These are phyloP conservation scores for Eucalyptus melliodora DNA, from an alignment of 345 rosid species.

Conservation along the genomic window DNA sequence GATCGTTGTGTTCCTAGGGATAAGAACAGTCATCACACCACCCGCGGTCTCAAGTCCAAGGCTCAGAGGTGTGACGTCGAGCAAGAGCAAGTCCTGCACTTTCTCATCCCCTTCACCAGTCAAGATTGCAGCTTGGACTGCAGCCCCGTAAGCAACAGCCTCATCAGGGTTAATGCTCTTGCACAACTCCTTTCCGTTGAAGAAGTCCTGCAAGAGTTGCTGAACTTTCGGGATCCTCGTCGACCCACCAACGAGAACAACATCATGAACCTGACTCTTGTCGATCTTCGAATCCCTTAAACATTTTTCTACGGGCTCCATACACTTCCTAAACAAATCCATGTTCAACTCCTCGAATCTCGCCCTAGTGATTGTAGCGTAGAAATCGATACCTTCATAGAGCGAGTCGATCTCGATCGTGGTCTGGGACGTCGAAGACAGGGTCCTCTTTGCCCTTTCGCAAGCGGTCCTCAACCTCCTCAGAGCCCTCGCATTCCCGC, in stretches of 20 bases:
- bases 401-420: slow-evolving; percentile 7
- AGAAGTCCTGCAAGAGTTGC: not conserved
- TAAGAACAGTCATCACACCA: slow-evolving; percentile 2
- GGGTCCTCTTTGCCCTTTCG: slow-evolving; percentile 5
- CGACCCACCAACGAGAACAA: slow-evolving; percentile 5
- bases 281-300: not conserved
- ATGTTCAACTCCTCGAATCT: slow-evolving; percentile 5
- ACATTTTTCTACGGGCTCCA: slow-evolving; percentile 7
- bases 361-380: slow-evolving; percentile 3
- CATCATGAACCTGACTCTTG: slow-evolving; percentile 1
- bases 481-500: slow-evolving; percentile 5
- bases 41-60: slow-evolving; percentile 4
- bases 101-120: slow-evolving; percentile 2
- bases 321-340: slow-evolving; percentile 9
- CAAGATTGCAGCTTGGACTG: slow-evolving; percentile 6
- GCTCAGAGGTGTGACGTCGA: slow-evolving; percentile 5
- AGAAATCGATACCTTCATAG: slow-evolving; percentile 6
- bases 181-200: not conserved
- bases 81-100: slow-evolving; percentile 3
- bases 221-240: slow-evolving; percentile 7
- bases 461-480: slow-evolving; percentile 6
- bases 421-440: slow-evolving; percentile 4
- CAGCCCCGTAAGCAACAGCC: slow-evolving; percentile 7
- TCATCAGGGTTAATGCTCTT: slow-evolving; percentile 10
- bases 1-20: slow-evolving; percentile 6